Percentiles rank a stretch among this genome's conserved stretches.
Evolutionary conservation across 768 basidiomycete genomes (phyloP).

Genomic region (Galerina sulciceps): DNA sequence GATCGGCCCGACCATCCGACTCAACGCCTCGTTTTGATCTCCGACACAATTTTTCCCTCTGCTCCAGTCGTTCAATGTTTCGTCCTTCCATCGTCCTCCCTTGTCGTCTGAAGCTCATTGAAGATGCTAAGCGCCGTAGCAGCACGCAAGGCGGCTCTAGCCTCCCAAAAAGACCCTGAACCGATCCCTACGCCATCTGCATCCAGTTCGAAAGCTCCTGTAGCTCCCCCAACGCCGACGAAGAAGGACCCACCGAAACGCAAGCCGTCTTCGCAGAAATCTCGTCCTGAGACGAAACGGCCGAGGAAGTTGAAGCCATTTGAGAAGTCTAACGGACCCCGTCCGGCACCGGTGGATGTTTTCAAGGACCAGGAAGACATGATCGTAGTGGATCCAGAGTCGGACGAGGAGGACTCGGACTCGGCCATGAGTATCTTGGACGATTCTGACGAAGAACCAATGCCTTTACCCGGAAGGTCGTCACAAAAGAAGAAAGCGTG

Average conservation of each 20-base stretch:
- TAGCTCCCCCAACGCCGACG: conserved; percentile 2
- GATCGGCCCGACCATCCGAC: no score
- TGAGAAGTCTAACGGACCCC: conserved; percentile 31
- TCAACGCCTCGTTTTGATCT: no score
- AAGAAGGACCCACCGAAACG: conserved; percentile 43
- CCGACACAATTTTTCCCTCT: no score
- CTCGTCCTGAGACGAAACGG: conserved; percentile 19
- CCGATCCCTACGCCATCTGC: neutral
- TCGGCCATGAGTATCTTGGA: conserved; percentile 22
- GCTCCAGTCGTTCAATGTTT: no score
- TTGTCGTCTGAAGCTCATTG: neutral
- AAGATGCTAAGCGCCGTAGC: conserved; percentile 75
- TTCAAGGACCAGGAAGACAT: conserved; percentile 42
- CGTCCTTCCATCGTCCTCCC: neutral
- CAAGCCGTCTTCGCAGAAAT: conserved; percentile 36
- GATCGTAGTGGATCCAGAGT: conserved; percentile 43
- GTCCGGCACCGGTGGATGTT: conserved; percentile 26
- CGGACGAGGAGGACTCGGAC: conserved; percentile 34
- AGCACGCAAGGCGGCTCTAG: conserved; percentile 65
- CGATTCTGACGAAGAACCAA: conserved; percentile 7
- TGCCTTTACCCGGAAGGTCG: conserved; percentile 1
- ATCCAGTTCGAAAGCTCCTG: neutral
- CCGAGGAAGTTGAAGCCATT: conserved; percentile 11
- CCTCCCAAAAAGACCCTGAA: conserved; percentile 26
- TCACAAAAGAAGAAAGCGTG: conserved; percentile 43